Evolutionary conservation across 306 rosid genomes (phyloP), one percentile per base, ranked within the genome.

Genomic region (Pterocarpus santalinus): DNA sequence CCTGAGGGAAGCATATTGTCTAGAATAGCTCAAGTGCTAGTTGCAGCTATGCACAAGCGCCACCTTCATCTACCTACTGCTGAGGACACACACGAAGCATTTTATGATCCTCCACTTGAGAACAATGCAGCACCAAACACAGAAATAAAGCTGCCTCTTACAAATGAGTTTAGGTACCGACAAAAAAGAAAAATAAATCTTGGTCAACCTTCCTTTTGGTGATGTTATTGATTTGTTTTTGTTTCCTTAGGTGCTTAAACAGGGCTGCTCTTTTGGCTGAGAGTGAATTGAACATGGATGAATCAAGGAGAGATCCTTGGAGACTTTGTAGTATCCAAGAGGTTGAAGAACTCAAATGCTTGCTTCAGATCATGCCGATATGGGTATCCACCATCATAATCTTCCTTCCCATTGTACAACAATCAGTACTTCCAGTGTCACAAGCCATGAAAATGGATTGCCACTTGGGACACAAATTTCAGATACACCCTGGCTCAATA

Each of bases 291-390:
- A 79, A 71, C 55, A 39, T 8, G 17, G 87, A 83, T 17, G 92
- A 89, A 46, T 64, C 73, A 46, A 55, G 73, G 9, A 75, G 61
- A 44, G 80, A 85, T 11, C 85, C 83, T 0, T 88, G 94, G 95
- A 82, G 81, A 9, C 75, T 90, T 1, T 81, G 91, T 17, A 87
- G 84, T 52, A 36, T 93, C n/a, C 91, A 90, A 73, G 85, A 90
- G 49, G 89, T 93, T 0, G 97, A 91, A 72, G 91, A 90, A 38
- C 63, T 90, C 0, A 89, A 87, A 80, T 85, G 86, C 69, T 14
- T 78, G 15, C 43, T 78, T 0, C 64, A 73, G 63, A 69, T 73
- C 4, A 39, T 87, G 39, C 97, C 94, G 4, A 75, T 94, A 46
- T 88, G 93, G 90, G 4, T 63, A 17, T 64, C 90, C 9, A 53